These are phyloP conservation scores for Schizopora paradoxa DNA, from an alignment of 1,284 basidiomycete species.

Conservation along the genomic window DNA sequence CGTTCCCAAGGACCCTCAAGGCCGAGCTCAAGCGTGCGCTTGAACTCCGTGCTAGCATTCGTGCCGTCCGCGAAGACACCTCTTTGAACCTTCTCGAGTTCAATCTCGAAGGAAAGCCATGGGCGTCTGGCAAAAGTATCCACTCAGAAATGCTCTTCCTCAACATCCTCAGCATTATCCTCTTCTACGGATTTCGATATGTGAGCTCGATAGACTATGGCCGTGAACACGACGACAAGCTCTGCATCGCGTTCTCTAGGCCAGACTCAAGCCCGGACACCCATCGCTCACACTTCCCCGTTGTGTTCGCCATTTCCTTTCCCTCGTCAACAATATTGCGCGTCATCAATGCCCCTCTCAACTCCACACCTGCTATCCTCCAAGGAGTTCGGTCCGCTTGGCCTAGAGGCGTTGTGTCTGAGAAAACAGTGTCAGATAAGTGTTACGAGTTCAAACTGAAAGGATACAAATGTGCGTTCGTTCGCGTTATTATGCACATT, in stretches of 20 bases:
- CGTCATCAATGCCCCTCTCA: constrained; percentile 67
- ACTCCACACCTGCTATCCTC: constrained; percentile 70
- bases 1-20: constrained; percentile 52
- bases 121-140: constrained; percentile 60
- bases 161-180: constrained; percentile 57
- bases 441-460: constrained; percentile 76
- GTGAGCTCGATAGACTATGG: constrained; percentile 72
- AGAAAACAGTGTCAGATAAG: constrained; percentile 67
- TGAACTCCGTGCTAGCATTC: constrained; percentile 40
- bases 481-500: constrained; percentile 4
- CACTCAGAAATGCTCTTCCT: constrained; percentile 63
- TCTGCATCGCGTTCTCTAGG: constrained; percentile 63
- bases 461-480: constrained; percentile 65
- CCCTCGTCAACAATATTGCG: constrained; percentile 59
- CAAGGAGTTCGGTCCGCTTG: constrained; percentile 72
- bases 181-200: constrained; percentile 57
- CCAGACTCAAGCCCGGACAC: constrained; percentile 28
- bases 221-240: constrained; percentile 64
- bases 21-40: constrained; percentile 49
- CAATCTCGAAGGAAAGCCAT: constrained; percentile 60
- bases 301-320: constrained; percentile 70
- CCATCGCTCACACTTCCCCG: constrained; percentile 17
- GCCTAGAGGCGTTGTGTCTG: constrained; percentile 71
- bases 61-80: constrained; percentile 48
- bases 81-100: constrained; percentile 62